Conservation (phyloP, 805 yeast genomes). For the Jamesozyma hellenica region DNA sequence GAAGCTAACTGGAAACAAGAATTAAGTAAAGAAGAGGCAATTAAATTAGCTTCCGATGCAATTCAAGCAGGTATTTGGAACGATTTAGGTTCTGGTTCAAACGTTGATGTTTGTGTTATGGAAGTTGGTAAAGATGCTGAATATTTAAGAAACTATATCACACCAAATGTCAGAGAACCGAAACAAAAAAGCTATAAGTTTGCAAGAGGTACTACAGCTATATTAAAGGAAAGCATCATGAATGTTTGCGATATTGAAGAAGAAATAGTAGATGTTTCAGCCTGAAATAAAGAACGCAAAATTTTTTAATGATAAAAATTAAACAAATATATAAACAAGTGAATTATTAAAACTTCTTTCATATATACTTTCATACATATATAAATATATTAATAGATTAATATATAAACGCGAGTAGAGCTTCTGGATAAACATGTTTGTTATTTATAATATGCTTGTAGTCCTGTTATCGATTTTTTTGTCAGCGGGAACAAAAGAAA, state of each 20-base stretch:
- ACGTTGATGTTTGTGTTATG: slow-evolving; percentile 95
- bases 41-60: slow-evolving; percentile 81
- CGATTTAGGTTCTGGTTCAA: slow-evolving; percentile 97
- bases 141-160: slow-evolving; percentile 74
- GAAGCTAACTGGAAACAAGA: slow-evolving; percentile 80
- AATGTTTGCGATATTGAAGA: slow-evolving; percentile 62
- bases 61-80: slow-evolving; percentile 98
- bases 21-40: slow-evolving; percentile 80
- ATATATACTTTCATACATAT: no score
- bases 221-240: slow-evolving; percentile 58
- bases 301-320: not conserved
- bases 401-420: no score
- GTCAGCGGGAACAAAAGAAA: no score
- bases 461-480: no score
- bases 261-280: slow-evolving; percentile 35
- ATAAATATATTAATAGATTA: no score
- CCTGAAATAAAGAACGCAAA: slow-evolving; percentile 11
- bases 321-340: no score
- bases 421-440: no score
- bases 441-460: no score
- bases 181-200: slow-evolving; percentile 81
- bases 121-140: slow-evolving; percentile 84
- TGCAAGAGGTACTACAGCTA: slow-evolving; percentile 88
- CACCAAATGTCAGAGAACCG: slow-evolving; percentile 78
- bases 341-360: no score